Evolutionary conservation across 495 filamentous ascomycete genomes (phyloP), one percentile per base, ranked within the genome.

Genomic region (Lindgomyces ingoldianus): DNA sequence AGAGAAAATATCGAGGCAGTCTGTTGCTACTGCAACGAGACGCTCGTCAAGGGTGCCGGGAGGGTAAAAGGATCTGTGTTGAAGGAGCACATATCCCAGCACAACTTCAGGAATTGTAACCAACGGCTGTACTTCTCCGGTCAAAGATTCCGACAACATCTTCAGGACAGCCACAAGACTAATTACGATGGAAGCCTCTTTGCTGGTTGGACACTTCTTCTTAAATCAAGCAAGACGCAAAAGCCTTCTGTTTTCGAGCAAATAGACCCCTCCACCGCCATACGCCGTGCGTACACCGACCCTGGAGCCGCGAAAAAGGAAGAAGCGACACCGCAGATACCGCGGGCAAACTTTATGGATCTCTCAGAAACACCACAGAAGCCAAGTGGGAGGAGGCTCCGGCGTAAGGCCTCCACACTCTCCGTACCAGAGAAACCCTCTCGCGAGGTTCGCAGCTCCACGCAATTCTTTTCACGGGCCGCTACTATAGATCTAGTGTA

Each of bases 1-100:
- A 4, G 52, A 30, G 27, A 18, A 21, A 33, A 56, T 22, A 49
- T 62, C 4, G 64, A 67, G 44, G 64, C 64, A 4, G 57, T 62
- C 11, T 67, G 64, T 19, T 67, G 64, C 51, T 67, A 61, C 51
- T 67, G 64, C 51, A 67, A 67, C 26, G 64, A 61, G 42, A 57
- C 42, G 0, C 51, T 67, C 0, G 64, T 67, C 12, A 57, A 52
- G 27, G 64, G 64, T 10, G 51, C 48, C 16, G 57, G 57, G 4
- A 61, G 55, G 33, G 64, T 67, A 19, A 67, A 67, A 41, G 64
- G 64, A 8, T 55, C 64, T 2, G 42, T 61, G 0, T 36, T 67
- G 26, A 61, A 57, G 25, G 64, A 67, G 30, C 64, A 67, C 51
- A 57, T 67, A 18, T 45, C 19, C 25, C 64, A 67, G 24, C 64